Evolutionary conservation across 768 basidiomycete genomes (phyloP).

Genomic region (Phylloporus scabripes): DNA sequence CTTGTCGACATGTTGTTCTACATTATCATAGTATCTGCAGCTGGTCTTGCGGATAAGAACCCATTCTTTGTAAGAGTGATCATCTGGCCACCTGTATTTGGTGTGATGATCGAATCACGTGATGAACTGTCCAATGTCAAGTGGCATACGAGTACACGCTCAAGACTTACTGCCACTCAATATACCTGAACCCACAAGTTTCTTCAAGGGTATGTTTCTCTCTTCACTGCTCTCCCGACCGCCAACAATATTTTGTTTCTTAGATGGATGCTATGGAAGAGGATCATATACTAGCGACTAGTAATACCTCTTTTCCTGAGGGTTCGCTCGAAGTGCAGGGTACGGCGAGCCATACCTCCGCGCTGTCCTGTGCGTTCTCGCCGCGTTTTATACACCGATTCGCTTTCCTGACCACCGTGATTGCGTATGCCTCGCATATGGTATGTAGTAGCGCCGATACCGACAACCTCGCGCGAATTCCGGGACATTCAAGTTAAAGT

Average conservation of each 20-base stretch:
- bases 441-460: conserved; percentile 20
- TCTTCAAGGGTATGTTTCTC: conserved; percentile 4
- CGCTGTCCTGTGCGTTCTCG: conserved; percentile 19
- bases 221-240: neutral
- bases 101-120: conserved; percentile 15
- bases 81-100: neutral
- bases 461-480: conserved; percentile 46
- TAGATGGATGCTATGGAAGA: conserved; percentile 33
- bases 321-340: conserved; percentile 16
- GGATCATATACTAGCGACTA: conserved; percentile 25
- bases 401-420: neutral
- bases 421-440: neutral
- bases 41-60: neutral
- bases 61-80: neutral
- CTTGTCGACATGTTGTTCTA: neutral
- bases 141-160: neutral
- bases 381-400: conserved; percentile 10
- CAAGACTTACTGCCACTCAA: conserved; percentile 18
- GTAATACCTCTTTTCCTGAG: conserved; percentile 16
- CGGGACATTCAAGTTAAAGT: conserved; percentile 82
- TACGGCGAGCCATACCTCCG: conserved; percentile 9
- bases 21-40: neutral
- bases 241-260: neutral
- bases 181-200: conserved; percentile 18
- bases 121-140: conserved; percentile 1